Evolutionary conservation across 345 rosid species (phyloP).

Genomic region (Hibiscus mutabilis): DNA sequence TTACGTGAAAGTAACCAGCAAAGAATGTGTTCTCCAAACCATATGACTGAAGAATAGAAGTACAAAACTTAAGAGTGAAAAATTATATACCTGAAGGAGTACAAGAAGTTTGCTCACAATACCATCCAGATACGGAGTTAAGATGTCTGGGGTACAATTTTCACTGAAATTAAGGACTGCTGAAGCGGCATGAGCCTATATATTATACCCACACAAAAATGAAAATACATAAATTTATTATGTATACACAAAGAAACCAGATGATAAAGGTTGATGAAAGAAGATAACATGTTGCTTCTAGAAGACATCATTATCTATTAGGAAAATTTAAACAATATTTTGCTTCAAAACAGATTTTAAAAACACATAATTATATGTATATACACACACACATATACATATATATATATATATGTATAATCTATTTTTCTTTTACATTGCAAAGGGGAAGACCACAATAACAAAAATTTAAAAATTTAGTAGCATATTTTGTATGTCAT

Average conservation of each 20-base stretch:
- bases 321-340: not conserved
- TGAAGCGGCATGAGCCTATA: conserved; percentile 72
- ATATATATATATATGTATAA: not conserved
- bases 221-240: not conserved
- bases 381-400: not conserved
- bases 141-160: conserved; percentile 59
- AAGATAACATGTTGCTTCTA: conserved; percentile 8
- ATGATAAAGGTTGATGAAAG: not conserved
- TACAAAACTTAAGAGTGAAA: not conserved
- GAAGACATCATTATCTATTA: not conserved
- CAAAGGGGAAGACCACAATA: not conserved
- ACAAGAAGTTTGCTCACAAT: conserved; percentile 71
- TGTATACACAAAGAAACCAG: not conserved
- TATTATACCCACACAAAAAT: not conserved
- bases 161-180: conserved; percentile 78
- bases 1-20: not conserved
- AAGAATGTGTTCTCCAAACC: not conserved
- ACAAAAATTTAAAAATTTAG: not conserved
- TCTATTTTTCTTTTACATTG: not conserved
- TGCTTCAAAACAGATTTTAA: not conserved
- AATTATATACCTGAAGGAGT: conserved; percentile 48
- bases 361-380: not conserved
- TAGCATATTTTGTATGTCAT: not conserved
- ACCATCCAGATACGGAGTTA: conserved; percentile 60
- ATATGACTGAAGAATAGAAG: not conserved